Conservation (phyloP, 225 moss, liverwort and hornwort species). For the Thuidium tamariscinum region DNA sequence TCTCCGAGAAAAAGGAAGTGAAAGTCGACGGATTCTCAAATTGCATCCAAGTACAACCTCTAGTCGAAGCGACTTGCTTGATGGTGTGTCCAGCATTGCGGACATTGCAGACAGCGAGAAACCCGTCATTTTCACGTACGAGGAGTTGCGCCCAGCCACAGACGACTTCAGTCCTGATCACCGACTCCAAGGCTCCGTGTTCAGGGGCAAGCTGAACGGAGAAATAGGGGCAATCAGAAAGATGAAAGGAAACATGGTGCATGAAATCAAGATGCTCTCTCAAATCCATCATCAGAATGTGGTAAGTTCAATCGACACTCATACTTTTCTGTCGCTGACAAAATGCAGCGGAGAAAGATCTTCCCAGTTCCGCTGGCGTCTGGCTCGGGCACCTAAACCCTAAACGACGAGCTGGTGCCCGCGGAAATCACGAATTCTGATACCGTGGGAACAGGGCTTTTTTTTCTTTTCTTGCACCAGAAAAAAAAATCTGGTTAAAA, state of each 20-base stretch:
- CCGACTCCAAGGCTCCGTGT: conserved; percentile 49
- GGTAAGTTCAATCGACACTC: neutral
- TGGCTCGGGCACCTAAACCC: too few relatives aligned
- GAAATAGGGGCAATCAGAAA: conserved; percentile 6
- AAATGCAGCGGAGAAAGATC: neutral
- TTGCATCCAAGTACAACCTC: neutral
- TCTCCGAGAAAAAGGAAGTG: neutral
- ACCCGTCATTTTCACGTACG: conserved; percentile 24
- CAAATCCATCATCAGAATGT: conserved; percentile 59
- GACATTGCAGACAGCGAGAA: conserved; percentile 35
- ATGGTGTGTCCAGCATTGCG: conserved; percentile 40
- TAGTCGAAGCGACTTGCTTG: conserved; percentile 12
- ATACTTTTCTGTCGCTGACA: neutral
- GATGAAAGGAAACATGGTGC: conserved; percentile 33
- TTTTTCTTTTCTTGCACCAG: too few relatives aligned
- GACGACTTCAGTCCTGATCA: conserved; percentile 17
- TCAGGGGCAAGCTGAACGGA: conserved; percentile 19
- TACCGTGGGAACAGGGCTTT: too few relatives aligned
- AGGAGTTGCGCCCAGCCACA: conserved; percentile 36
- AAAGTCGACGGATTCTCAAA: neutral
- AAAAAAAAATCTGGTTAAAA: too few relatives aligned
- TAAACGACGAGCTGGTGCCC: too few relatives aligned
- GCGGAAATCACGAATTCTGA: too few relatives aligned
- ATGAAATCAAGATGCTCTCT: conserved; percentile 51
- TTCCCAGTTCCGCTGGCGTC: neutral